Evolutionary conservation across 2,329 filamentous ascomycete genomes (phyloP).

Genomic region (Aspergillus uvarum): DNA sequence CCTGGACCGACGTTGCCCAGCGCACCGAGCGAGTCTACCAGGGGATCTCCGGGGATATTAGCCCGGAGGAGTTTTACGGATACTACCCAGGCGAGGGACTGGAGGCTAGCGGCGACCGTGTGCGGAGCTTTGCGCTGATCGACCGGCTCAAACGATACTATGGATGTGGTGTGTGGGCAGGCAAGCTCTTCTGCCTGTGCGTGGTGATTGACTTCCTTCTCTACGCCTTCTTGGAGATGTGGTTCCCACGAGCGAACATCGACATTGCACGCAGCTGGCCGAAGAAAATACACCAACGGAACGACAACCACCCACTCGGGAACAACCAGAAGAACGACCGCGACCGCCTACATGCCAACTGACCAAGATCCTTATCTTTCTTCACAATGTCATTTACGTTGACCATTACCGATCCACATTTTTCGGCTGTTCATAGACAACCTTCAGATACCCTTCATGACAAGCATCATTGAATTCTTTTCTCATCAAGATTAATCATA

Average conservation of each 20-base stretch:
- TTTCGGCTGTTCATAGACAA: too few species aligned
- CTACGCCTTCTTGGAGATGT: constrained; percentile 83
- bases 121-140: constrained; percentile 87
- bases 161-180: constrained; percentile 96
- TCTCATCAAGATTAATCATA: not conserved
- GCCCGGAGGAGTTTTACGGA: constrained; percentile 84
- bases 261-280: constrained; percentile 93
- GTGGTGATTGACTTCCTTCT: constrained; percentile 92
- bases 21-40: constrained; percentile 95
- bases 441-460: not conserved
- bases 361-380: not conserved
- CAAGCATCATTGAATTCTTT: not conserved
- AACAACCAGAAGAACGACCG: constrained; percentile 8
- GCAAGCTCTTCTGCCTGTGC: constrained; percentile 93
- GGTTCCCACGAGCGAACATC: constrained; percentile 79
- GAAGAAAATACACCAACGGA: constrained; percentile 56
- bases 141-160: constrained; percentile 96
- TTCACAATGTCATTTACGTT: not conserved
- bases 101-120: constrained; percentile 69
- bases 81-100: constrained; percentile 68
- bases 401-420: too few species aligned
- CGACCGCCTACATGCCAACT: constrained; percentile 4
- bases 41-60: constrained; percentile 82
- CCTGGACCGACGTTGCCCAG: constrained; percentile 91
- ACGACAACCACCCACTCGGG: constrained; percentile 7